Percentiles rank a stretch among this genome's conserved stretches.
Evolutionary conservation across 2,329 filamentous ascomycete species (phyloP).

Genomic region (Simplicillium sp.): DNA sequence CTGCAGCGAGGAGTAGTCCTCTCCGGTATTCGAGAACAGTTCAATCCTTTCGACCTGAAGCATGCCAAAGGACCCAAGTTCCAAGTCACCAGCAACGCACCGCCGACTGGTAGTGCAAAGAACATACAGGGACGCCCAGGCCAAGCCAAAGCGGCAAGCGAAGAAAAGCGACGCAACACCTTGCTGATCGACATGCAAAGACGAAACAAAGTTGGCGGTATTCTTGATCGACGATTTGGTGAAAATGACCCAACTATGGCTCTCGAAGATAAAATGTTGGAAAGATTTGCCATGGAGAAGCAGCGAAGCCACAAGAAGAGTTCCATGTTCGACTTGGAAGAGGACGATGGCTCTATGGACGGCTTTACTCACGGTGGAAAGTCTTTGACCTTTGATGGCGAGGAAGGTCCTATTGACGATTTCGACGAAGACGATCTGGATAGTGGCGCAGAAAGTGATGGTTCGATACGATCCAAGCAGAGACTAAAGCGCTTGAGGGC

Average conservation of each 20-base stretch:
- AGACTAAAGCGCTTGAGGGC: constrained; percentile 47
- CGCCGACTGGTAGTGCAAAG: constrained; percentile 40
- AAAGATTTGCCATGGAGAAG: constrained; percentile 84
- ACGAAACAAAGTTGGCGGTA: constrained; percentile 83
- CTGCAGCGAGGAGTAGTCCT: constrained; percentile 70
- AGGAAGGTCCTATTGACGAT: constrained; percentile 51
- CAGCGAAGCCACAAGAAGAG: constrained; percentile 67
- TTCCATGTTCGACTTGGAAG: constrained; percentile 85
- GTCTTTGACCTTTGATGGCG: constrained; percentile 57
- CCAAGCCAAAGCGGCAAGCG: constrained; percentile 74
- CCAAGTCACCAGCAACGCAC: constrained; percentile 63
- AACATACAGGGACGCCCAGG: constrained; percentile 67
- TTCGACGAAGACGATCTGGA: constrained; percentile 70
- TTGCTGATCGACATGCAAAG: constrained; percentile 83
- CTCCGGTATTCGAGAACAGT: constrained; percentile 81
- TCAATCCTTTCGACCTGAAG: constrained; percentile 97
- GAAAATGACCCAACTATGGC: constrained; percentile 93
- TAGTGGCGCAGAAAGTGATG: constrained; percentile 44
- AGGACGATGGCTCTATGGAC: constrained; percentile 47
- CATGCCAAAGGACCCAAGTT: constrained; percentile 75
- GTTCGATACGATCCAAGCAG: constrained; percentile 42
- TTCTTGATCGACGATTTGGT: constrained; percentile 88
- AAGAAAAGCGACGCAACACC: constrained; percentile 76
- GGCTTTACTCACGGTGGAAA: constrained; percentile 78
- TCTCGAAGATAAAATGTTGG: constrained; percentile 82